phyloP scores from a whole-genome alignment of 169 alveolate species.

The Theileria equi region DNA sequence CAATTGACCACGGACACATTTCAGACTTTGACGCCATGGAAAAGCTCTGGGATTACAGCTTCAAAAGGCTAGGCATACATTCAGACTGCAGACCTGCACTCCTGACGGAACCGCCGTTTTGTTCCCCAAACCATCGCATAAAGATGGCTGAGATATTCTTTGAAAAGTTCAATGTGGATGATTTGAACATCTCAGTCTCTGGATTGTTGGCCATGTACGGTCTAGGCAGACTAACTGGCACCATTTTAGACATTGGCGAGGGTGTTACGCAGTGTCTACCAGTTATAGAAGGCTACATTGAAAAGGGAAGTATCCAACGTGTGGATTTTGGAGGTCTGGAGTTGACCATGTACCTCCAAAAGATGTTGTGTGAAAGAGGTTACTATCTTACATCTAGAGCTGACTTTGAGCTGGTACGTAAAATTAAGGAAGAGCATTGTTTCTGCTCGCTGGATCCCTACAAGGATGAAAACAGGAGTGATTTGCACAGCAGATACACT shows the following conservation, averaged over 20 bases:
- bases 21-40: constrained; percentile 28
- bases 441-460: constrained; percentile 81
- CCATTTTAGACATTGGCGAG: constrained; percentile 84
- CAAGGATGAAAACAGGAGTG: constrained; percentile 71
- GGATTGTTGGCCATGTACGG: constrained; percentile 84
- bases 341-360: constrained; percentile 80
- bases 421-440: constrained; percentile 79
- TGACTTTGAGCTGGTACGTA: constrained; percentile 70
- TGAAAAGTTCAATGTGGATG: constrained; percentile 75
- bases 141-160: constrained; percentile 82
- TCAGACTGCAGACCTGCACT: constrained; percentile 53
- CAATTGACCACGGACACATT: constrained; percentile 70
- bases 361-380: constrained; percentile 76
- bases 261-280: constrained; percentile 86
- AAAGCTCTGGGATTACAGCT: constrained; percentile 39
- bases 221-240: constrained; percentile 84
- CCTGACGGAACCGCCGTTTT: constrained; percentile 69
- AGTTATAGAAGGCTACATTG: constrained; percentile 83
- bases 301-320: constrained; percentile 74
- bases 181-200: constrained; percentile 78
- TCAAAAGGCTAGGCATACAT: constrained; percentile 18
- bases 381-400: constrained; percentile 75
- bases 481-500: constrained; percentile 60
- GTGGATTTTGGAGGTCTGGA: constrained; percentile 84
- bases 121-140: constrained; percentile 63